A percentile compares a stretch with the other conserved stretches of the same genome.
phyloP scores from a whole-genome alignment of 345 rosid genomes.

The Pseudoturritis turrita region DNA sequence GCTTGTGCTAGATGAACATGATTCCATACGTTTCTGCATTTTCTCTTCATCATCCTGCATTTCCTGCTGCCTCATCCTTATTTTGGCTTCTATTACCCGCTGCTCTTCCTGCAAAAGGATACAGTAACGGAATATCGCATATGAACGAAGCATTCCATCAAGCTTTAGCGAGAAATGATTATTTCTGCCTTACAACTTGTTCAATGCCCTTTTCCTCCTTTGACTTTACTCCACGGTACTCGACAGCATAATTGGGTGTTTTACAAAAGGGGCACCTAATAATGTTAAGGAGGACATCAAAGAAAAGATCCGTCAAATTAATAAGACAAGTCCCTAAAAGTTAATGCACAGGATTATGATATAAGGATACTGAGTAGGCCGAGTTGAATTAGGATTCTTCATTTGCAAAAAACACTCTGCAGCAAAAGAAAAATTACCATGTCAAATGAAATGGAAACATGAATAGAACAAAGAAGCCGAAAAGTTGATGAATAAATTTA shows the following conservation, averaged over 20 bases:
- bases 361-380: conserved; percentile 99
- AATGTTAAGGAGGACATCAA: conserved; percentile 49
- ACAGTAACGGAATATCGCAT: not conserved
- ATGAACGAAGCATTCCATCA: not conserved
- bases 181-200: conserved; percentile 66
- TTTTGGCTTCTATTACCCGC: conserved; percentile 92
- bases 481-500: conserved; percentile 3
- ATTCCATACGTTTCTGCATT: conserved; percentile 69
- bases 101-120: conserved; percentile 75
- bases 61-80: conserved; percentile 83
- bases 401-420: conserved; percentile 98
- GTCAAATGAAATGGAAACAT: not conserved
- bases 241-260: conserved; percentile 93
- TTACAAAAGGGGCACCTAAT: conserved; percentile 96
- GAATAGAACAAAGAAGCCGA: not conserved
- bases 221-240: conserved; percentile 84
- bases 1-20: conserved; percentile 55
- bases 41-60: conserved; percentile 85
- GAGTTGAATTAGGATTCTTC: conserved; percentile 91
- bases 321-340: not conserved
- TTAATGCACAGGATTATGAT: not conserved
- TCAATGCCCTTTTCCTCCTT: conserved; percentile 97
- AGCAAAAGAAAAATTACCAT: conserved; percentile 21
- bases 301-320: not conserved
- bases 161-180: not conserved